Base-by-base conservation (phyloP, 176 grass and related monocot genomes). In the Calamus simplicifolius region DNA sequence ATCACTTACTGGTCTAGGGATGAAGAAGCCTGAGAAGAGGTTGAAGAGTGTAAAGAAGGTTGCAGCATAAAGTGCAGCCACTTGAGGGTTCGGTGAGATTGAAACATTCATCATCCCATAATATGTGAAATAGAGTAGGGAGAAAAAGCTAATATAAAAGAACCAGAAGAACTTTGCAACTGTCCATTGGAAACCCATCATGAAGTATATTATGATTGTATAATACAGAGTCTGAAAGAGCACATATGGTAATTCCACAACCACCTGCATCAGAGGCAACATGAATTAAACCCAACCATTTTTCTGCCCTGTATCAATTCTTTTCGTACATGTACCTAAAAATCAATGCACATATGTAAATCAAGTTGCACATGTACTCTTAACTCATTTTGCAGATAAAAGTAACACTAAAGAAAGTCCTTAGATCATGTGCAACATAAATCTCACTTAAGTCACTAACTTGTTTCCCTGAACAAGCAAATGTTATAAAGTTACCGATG, bases 231-330 rank as follows among this genome's bases (percentile, higher is more conserved):
- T 5, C 66, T 95, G 68, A 8, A 89, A 59, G 12, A 95, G 67
- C 56, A 95, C 79, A 60, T 95, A 89, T 12, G 89, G 81, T 61
- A 89, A 80, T 69, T 95, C 89, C 49, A 89, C 77, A 23, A 88
- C 68, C 26, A 89, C 89, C 85, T 89, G 85, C 62, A 76, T 56
- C 2, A 54, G 29, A 29, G 19, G 62, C 5, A 61, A 53, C 58
- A 38, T 38, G 35, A 8, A 38, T 38, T 38, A 12, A 38, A 38
- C 35, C 35, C 35, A 38, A 10, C 12, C 12, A 10, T 10, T 38
- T 38, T 38, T 12, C 35, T 38, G 5, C 30, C 30, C 7, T 2
- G 35, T 12, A 38, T 38, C 2, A 29, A 29, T 29, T 29, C 28
- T 29, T 29, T 29, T 29, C 28, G 3, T 29, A 12, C 35, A 38